phyloP scores from a whole-genome alignment of 495 filamentous ascomycete species.

The Podospora didyma region DNA sequence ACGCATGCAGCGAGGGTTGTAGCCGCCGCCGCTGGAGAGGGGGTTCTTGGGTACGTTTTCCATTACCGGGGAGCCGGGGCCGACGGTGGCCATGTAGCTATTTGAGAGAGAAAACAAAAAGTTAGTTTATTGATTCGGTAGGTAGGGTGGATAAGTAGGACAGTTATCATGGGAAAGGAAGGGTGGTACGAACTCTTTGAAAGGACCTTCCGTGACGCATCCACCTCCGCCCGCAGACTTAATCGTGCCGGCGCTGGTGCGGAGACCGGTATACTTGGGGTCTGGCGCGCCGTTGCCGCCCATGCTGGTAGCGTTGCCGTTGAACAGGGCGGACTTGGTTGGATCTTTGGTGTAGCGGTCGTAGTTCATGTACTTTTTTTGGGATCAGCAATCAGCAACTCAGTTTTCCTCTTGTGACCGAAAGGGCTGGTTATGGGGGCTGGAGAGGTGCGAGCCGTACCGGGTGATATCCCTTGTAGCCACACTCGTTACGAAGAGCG shows the following conservation, averaged over 20 bases:
- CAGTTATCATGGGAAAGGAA: too few species aligned
- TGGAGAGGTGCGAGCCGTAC: neutral
- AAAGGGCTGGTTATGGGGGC: neutral
- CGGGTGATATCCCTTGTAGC: slow-evolving; percentile 52
- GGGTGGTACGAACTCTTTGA: slow-evolving; percentile 42
- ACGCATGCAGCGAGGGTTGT: slow-evolving; percentile 61
- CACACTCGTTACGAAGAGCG: slow-evolving; percentile 65
- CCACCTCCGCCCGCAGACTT: slow-evolving; percentile 53
- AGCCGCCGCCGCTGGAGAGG: slow-evolving; percentile 28
- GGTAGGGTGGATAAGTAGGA: too few species aligned
- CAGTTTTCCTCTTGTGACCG: neutral
- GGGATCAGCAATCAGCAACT: neutral
- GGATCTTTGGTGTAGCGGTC: slow-evolving; percentile 37
- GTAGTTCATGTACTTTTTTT: slow-evolving; percentile 39
- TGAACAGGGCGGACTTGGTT: slow-evolving; percentile 33
- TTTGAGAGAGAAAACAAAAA: too few species aligned
- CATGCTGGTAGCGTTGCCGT: slow-evolving; percentile 38
- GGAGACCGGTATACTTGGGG: slow-evolving; percentile 8
- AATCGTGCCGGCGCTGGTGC: slow-evolving; percentile 27
- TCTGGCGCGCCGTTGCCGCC: slow-evolving; percentile 33
- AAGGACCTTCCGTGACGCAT: slow-evolving; percentile 55
- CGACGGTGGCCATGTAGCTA: neutral
- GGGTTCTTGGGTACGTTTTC: slow-evolving; percentile 22
- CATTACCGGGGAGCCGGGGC: slow-evolving; percentile 4
- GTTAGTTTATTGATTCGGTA: too few species aligned